Base-by-base conservation (phyloP, 768 basidiomycete genomes). In the Amanita rubescens region DNA sequence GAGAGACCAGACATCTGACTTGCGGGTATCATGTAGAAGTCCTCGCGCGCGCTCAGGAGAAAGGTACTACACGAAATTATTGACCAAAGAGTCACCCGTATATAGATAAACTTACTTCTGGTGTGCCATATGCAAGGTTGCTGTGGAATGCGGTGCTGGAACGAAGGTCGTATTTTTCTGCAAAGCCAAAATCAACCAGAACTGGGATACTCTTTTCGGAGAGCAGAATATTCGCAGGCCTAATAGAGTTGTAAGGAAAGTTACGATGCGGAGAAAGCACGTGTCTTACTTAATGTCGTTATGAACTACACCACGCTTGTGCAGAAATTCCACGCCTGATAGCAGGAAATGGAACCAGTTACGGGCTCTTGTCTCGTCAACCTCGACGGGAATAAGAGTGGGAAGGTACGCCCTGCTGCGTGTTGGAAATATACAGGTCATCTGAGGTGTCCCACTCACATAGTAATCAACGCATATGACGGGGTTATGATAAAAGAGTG, bases 171-270 rank as follows among this genome's bases (percentile, higher is more conserved):
- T 94, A 94, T 58, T 81, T 82, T 62, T 95, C 90, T 1, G 95
- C 92, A 60, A 98, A 99, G 1, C 96, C 95, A 62, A 96, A 99
- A 68, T 98, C 96, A 34, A 96, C 87, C 3, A 98, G 79, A 3
- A 96, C 87, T 0, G 93, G 91, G 1, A 93, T 72, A 61, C 85
- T 85, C 58, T 84, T 76, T 51, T 71, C 69, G 0, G 89, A 88
- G 43, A 99, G 75, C 2, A 99, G 78, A 59, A 99, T 92, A 63
- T 99, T 99, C 14, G 93, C 90, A 1, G 93, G 93, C 61, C 91
- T 94, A 58, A 39, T 25, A 3, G n/a, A n/a, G n/a, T n/a, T n/a
- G 24, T 27, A 8, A 42, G 38, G 27, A 27, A 14, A 15, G 3
- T 27, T 1, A 5, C 24, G 27, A 41, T n/a, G 19, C n/a, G 24